Evolutionary conservation across 306 rosid species (phyloP).

Genomic region (Sicyos baderoa): DNA sequence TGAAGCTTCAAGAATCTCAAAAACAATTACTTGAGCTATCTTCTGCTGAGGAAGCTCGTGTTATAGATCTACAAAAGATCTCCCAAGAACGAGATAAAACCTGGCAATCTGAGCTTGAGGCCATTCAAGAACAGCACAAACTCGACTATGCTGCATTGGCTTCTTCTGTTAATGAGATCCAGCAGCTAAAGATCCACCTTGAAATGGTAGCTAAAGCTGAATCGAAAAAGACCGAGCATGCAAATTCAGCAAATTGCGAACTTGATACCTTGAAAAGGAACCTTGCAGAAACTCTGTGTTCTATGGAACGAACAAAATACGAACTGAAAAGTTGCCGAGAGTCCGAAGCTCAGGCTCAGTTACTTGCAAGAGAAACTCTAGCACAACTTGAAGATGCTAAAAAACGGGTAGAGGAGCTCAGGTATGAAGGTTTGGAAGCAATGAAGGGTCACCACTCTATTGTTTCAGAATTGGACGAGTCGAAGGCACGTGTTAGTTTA

Average conservation of each 20-base stretch:
- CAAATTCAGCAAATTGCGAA: conserved; percentile 44
- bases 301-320: conserved; percentile 50
- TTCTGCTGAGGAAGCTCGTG: conserved; percentile 41
- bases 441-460: conserved; percentile 42
- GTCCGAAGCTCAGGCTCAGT: conserved; percentile 60
- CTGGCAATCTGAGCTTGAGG: conserved; percentile 45
- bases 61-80: conserved; percentile 43
- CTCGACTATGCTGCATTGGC: conserved; percentile 49
- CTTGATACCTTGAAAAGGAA: conserved; percentile 49
- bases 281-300: conserved; percentile 54
- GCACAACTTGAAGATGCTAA: conserved; percentile 65
- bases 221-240: conserved; percentile 37
- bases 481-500: conserved; percentile 41
- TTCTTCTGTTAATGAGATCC: conserved; percentile 54
- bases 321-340: conserved; percentile 45
- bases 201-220: conserved; percentile 44
- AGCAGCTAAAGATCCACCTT: conserved; percentile 58
- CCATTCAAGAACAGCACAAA: conserved; percentile 42
- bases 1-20: conserved; percentile 61
- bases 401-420: conserved; percentile 43
- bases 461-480: conserved; percentile 50
- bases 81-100: conserved; percentile 40
- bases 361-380: conserved; percentile 44
- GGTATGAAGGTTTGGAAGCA: conserved; percentile 43
- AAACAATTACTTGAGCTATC: conserved; percentile 51